Conservation (phyloP, 1,139 yeast genomes). For the Protomyces pachydermus region DNA sequence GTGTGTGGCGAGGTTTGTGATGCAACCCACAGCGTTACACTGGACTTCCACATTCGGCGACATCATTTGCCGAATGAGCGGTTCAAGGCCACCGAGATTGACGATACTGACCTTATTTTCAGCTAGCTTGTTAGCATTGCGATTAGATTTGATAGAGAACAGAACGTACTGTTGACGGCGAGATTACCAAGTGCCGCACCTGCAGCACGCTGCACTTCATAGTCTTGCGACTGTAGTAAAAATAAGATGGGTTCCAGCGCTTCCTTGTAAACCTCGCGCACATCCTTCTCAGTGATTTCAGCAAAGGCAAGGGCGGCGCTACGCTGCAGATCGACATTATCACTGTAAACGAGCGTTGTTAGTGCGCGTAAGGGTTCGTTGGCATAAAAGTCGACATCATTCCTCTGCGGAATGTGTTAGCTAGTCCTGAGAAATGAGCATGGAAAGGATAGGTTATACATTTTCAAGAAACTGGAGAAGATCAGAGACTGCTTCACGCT, state of each 20-base stretch:
- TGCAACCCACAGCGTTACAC: slow-evolving; percentile 98
- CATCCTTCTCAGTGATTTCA: slow-evolving; percentile 94
- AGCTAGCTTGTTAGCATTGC: slow-evolving; percentile 36
- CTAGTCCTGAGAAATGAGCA: background rate
- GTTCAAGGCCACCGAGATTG: slow-evolving; percentile 97
- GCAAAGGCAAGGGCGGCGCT: slow-evolving; percentile 99
- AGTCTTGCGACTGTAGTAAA: slow-evolving; percentile 76
- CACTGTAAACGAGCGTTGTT: slow-evolving; percentile 88
- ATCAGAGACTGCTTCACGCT: slow-evolving; percentile 91
- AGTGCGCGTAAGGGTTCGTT: slow-evolving; percentile 77
- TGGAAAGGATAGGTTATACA: slow-evolving; percentile 38
- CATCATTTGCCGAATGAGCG: slow-evolving; percentile 95
- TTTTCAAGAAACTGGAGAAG: slow-evolving; percentile 84
- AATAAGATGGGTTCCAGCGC: slow-evolving; percentile 90
- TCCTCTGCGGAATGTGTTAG: slow-evolving; percentile 38
- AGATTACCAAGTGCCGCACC: slow-evolving; percentile 96
- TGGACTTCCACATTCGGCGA: slow-evolving; percentile 95
- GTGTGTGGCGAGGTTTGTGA: slow-evolving; percentile 96
- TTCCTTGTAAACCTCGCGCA: slow-evolving; percentile 81
- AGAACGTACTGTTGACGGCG: slow-evolving; percentile 67
- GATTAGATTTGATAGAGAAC: background rate
- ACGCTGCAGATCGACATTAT: slow-evolving; percentile 88
- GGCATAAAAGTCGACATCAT: slow-evolving; percentile 79
- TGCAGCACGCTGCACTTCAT: slow-evolving; percentile 96
- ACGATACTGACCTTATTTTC: slow-evolving; percentile 90